Conservation (phyloP, 768 basidiomycete species). For the Hortiboletus campestris region DNA sequence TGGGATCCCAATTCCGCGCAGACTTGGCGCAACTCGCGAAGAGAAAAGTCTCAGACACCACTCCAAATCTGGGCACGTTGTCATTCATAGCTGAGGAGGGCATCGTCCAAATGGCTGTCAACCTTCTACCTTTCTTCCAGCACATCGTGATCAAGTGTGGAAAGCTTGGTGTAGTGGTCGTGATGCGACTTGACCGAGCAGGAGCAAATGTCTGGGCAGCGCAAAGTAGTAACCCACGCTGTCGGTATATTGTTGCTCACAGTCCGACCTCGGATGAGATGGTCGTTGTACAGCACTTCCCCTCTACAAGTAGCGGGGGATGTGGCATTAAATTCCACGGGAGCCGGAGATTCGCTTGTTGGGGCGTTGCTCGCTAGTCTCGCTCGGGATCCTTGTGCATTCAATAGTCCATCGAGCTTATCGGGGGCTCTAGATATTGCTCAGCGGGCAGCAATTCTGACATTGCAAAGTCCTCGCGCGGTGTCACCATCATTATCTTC, state of each 20-base stretch:
- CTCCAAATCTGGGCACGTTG: constrained; percentile 43
- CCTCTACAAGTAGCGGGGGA: constrained; percentile 41
- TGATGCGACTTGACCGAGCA: constrained; percentile 50
- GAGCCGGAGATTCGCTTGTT: constrained; percentile 89
- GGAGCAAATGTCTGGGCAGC: constrained; percentile 48
- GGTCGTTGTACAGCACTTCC: too few species aligned
- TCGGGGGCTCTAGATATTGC: constrained; percentile 48
- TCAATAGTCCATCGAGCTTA: constrained; percentile 47
- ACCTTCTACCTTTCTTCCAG: constrained; percentile 81
- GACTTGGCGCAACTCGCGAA: constrained; percentile 63
- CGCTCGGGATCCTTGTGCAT: constrained; percentile 40
- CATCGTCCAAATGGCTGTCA: constrained; percentile 74
- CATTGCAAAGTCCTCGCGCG: constrained; percentile 54
- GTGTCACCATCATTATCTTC: constrained; percentile 63
- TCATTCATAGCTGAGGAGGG: constrained; percentile 69
- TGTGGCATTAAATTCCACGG: constrained; percentile 70
- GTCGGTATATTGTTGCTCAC: constrained; percentile 52
- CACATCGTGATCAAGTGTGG: constrained; percentile 88
- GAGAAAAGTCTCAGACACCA: constrained; percentile 40
- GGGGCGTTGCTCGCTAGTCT: constrained; percentile 77
- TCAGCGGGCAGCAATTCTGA: constrained; percentile 63
- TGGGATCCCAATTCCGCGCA: constrained; percentile 65
- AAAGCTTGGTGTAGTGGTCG: constrained; percentile 59
- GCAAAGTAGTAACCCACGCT: constrained; percentile 44
- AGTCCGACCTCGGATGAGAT: constrained; percentile 42